Percentiles rank a stretch among this genome's conserved stretches.
phyloP scores from a whole-genome alignment of 225 moss, liverwort and hornwort species.

The Neckera pumila region DNA sequence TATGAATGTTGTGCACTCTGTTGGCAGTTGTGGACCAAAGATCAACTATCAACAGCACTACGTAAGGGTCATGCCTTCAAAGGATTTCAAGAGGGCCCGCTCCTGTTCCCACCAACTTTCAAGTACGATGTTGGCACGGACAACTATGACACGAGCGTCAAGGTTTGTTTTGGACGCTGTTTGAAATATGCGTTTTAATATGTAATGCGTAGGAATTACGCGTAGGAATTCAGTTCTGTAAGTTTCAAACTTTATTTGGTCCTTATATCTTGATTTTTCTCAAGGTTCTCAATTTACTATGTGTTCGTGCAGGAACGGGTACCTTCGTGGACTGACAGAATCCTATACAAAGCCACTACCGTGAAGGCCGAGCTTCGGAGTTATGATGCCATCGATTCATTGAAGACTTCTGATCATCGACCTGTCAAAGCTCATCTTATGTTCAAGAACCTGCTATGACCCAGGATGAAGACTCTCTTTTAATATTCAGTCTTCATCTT shows the following conservation, averaged over 20 bases:
- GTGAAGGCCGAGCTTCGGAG: slow-evolving; percentile 42
- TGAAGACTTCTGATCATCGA: slow-evolving; percentile 74
- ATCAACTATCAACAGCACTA: slow-evolving; percentile 55
- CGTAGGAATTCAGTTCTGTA: neutral
- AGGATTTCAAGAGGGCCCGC: slow-evolving; percentile 69
- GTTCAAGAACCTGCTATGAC: slow-evolving; percentile 25
- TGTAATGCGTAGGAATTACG: too few species aligned
- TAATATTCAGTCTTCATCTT: neutral
- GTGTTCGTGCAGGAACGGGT: slow-evolving; percentile 55
- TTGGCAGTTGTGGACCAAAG: slow-evolving; percentile 69
- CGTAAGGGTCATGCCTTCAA: slow-evolving; percentile 55
- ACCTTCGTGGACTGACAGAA: slow-evolving; percentile 89
- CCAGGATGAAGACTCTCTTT: neutral
- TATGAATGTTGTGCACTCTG: neutral
- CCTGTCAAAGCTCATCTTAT: slow-evolving; percentile 72
- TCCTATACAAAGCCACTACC: slow-evolving; percentile 53
- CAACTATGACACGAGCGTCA: slow-evolving; percentile 73
- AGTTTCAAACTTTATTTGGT: neutral
- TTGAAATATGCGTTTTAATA: neutral
- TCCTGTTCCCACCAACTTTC: slow-evolving; percentile 72
- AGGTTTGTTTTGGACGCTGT: slow-evolving; percentile 24
- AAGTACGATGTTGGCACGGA: slow-evolving; percentile 87
- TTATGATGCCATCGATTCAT: slow-evolving; percentile 49
- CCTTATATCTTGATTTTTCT: neutral
- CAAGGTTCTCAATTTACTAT: neutral